Evolutionary conservation across 2,329 filamentous ascomycete species (phyloP).

Genomic region (Penicillium sp.): DNA sequence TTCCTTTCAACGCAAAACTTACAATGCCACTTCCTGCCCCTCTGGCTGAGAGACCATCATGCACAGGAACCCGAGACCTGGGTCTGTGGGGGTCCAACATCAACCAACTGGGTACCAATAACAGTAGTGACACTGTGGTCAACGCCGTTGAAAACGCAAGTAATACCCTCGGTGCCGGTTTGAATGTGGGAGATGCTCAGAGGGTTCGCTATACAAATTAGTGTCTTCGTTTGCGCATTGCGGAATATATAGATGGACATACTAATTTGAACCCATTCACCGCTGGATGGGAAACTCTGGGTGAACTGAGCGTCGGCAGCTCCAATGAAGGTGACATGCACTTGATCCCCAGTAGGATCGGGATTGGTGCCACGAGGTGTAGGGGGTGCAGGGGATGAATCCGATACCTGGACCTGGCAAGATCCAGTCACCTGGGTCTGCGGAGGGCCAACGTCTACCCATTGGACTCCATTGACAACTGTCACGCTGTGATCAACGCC

Average conservation of each 20-base stretch:
- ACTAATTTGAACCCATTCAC: conserved; percentile 11
- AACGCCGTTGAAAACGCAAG: conserved; percentile 14
- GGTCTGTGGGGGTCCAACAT: conserved; percentile 19
- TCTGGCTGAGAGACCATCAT: neutral
- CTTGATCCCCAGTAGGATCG: neutral
- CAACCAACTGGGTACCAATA: conserved; percentile 8
- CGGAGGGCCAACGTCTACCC: conserved; percentile 31
- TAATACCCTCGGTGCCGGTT: neutral
- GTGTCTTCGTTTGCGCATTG: neutral
- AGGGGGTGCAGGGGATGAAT: neutral
- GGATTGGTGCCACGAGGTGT: neutral
- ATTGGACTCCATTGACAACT: conserved; percentile 19
- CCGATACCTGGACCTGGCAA: neutral
- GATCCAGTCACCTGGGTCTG: conserved; percentile 26
- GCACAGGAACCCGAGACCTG: conserved; percentile 9
- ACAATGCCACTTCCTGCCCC: neutral
- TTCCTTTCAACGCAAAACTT: neutral
- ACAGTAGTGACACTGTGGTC: conserved; percentile 15
- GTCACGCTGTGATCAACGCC: conserved; percentile 27
- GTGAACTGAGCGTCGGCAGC: conserved; percentile 5
- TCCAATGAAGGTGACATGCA: conserved; percentile 6
- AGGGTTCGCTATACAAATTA: conserved; percentile 11
- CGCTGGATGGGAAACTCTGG: neutral
- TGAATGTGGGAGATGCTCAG: conserved; percentile 20
- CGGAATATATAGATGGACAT: neutral